Conservation (phyloP, 441 rosid species). For the Croton laevigatus region DNA sequence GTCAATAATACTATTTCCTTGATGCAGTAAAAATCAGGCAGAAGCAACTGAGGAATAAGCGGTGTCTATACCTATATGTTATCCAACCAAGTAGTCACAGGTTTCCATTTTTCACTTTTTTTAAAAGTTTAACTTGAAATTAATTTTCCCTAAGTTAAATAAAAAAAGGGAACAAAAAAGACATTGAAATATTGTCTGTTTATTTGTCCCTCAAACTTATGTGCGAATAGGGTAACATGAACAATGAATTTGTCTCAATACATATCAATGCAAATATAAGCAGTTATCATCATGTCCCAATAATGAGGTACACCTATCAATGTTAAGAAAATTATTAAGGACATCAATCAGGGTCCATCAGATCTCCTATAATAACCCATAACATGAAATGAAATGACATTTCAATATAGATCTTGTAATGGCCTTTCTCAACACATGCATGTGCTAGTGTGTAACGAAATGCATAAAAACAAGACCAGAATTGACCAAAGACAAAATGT, state of each 20-base stretch:
- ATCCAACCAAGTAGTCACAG: constrained; percentile 3
- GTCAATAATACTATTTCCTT: not conserved
- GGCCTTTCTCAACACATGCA: not conserved
- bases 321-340: not conserved
- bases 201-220: not conserved
- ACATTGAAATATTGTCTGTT: not conserved
- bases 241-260: not conserved
- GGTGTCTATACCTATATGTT: not conserved
- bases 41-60: not conserved
- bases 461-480: no score
- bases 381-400: not conserved
- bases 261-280: not conserved
- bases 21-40: not conserved
- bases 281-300: constrained; percentile 2
- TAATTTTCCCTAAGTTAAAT: not conserved
- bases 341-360: not conserved
- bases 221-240: not conserved
- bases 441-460: not conserved
- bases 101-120: not conserved
- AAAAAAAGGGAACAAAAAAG: not conserved
- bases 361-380: not conserved
- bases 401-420: not conserved
- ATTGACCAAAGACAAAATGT: no score
- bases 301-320: not conserved
- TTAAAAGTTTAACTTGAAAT: not conserved